Conservation (phyloP, 176 grass and related monocot species). For the Pharus latifolius region DNA sequence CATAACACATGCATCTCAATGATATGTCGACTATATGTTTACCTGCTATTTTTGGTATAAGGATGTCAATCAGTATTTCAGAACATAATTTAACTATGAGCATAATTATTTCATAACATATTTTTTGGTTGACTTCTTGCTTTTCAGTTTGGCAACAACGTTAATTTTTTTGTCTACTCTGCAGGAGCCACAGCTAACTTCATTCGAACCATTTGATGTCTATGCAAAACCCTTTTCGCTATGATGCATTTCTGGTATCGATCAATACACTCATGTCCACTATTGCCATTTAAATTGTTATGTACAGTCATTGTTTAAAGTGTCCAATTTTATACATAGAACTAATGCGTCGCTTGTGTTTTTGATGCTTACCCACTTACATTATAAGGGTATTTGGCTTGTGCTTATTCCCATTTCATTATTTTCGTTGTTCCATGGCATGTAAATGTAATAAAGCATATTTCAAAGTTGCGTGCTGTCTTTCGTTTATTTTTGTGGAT, state of each 20-base stretch:
- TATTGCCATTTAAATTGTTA: background rate
- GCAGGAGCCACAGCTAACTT: conserved; percentile 89
- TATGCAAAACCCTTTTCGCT: conserved; percentile 84
- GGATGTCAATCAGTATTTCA: background rate
- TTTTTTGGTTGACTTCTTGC: background rate
- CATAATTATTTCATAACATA: background rate
- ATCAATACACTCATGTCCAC: background rate
- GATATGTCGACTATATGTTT: background rate
- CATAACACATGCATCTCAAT: background rate
- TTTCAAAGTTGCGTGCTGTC: too few species aligned
- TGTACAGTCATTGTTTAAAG: conserved; percentile 6
- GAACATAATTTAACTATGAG: background rate
- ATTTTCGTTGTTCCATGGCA: too few species aligned
- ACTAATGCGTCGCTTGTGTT: background rate
- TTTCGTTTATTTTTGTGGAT: too few species aligned
- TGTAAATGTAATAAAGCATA: too few species aligned
- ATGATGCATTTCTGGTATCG: conserved; percentile 13
- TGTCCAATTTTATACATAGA: conserved; percentile 2
- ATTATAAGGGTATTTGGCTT: too few species aligned
- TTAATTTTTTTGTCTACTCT: conserved; percentile 5
- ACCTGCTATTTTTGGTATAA: conserved; percentile 1
- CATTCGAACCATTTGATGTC: conserved; percentile 60
- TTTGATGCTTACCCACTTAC: background rate
- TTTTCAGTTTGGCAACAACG: conserved; percentile 1
- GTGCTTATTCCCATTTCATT: too few species aligned